A percentile compares a stretch with the other conserved stretches of the same genome.
Evolutionary conservation across 148 eudicot species (phyloP).

Genomic region (Nepenthes gracilis): DNA sequence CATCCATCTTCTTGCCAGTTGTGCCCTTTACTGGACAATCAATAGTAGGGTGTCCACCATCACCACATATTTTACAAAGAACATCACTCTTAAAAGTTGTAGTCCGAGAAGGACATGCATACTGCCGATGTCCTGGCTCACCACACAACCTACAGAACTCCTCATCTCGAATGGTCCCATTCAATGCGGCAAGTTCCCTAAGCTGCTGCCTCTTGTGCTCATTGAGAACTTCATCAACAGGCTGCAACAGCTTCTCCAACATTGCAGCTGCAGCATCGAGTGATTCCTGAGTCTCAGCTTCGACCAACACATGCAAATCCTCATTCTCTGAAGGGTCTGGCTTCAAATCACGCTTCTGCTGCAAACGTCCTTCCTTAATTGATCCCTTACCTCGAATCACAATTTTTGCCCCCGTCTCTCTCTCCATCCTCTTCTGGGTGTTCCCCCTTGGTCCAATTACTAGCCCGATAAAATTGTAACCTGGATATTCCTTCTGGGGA

Average conservation of each 20-base stretch:
- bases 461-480: conserved; percentile 79
- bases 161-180: conserved; percentile 86
- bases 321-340: conserved; percentile 76
- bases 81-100: conserved; percentile 85
- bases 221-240: conserved; percentile 74
- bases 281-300: conserved; percentile 76
- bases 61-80: conserved; percentile 79
- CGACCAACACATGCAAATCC: conserved; percentile 90
- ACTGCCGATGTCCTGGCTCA: conserved; percentile 80
- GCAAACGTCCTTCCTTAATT: conserved; percentile 63
- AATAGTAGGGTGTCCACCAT: conserved; percentile 83
- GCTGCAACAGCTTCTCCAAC: conserved; percentile 84
- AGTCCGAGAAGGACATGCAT: conserved; percentile 58
- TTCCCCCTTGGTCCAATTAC: conserved; percentile 95
- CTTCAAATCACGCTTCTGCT: conserved; percentile 68
- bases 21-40: conserved; percentile 89
- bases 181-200: conserved; percentile 77
- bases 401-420: conserved; percentile 86
- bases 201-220: conserved; percentile 90
- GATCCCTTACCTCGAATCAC: conserved; percentile 88
- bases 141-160: conserved; percentile 85
- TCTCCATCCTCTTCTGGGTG: conserved; percentile 87
- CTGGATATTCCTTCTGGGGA: conserved; percentile 81
- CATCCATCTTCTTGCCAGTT: conserved; percentile 87
- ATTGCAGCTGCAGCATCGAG: conserved; percentile 86